phyloP scores from a whole-genome alignment of 2,329 filamentous ascomycete species.

The Chaetomium strumarium region DNA sequence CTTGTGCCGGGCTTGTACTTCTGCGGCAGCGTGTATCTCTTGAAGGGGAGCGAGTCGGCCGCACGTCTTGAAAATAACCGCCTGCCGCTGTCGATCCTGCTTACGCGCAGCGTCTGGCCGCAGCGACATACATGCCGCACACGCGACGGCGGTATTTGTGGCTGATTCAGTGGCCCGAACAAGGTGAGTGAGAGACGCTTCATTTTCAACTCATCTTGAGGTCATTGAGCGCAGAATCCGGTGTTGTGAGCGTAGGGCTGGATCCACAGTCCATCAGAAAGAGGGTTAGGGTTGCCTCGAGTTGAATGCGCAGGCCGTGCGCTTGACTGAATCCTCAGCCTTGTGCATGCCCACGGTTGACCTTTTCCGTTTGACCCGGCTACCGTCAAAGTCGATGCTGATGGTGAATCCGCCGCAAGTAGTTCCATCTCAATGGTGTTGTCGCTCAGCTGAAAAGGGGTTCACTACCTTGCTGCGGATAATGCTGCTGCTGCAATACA shows the following conservation, averaged over 20 bases:
- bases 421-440: no score
- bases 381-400: neutral
- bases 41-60: conserved; percentile 16
- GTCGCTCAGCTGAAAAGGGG: no score
- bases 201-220: conserved; percentile 12
- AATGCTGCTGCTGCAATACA: no score
- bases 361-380: conserved; percentile 9
- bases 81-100: conserved; percentile 13
- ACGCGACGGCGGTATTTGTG: conserved; percentile 1
- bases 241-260: neutral
- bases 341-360: conserved; percentile 9
- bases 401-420: no score
- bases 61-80: conserved; percentile 19
- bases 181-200: conserved; percentile 9
- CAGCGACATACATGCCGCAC: conserved; percentile 9
- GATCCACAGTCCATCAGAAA: neutral
- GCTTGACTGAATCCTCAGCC: no score
- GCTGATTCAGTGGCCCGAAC: conserved; percentile 9
- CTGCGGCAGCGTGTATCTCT: conserved; percentile 22
- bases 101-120: conserved; percentile 7
- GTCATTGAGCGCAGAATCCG: conserved; percentile 4
- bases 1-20: conserved; percentile 3
- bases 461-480: no score
- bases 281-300: conserved; percentile 11
- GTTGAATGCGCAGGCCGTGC: no score